Evolutionary conservation across 2,329 filamentous ascomycete genomes (phyloP).

Genomic region (Fusarium hostae): DNA sequence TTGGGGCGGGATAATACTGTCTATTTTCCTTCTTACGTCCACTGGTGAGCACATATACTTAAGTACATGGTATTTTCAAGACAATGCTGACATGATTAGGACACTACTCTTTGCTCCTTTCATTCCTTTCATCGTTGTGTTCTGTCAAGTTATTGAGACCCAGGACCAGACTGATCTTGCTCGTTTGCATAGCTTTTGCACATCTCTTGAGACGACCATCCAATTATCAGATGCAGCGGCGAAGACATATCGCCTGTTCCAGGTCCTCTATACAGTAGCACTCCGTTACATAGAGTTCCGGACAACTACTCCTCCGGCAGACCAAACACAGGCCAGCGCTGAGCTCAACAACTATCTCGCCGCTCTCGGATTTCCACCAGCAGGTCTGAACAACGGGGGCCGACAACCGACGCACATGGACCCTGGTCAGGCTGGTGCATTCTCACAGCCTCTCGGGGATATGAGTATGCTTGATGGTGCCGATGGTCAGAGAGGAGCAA

Average conservation of each 20-base stretch:
- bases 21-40: constrained; percentile 54
- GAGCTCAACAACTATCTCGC: constrained; percentile 52
- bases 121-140: constrained; percentile 64
- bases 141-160: constrained; percentile 62
- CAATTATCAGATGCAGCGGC: constrained; percentile 60
- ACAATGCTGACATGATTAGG: constrained; percentile 45
- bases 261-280: constrained; percentile 68
- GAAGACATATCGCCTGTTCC: constrained; percentile 67
- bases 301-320: constrained; percentile 41
- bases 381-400: constrained; percentile 9
- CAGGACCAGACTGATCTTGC: constrained; percentile 54
- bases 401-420: constrained; percentile 33
- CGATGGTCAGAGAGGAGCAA: constrained; percentile 33
- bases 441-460: constrained; percentile 27
- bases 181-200: constrained; percentile 62
- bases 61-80: too few species aligned
- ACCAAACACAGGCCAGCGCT: constrained; percentile 49
- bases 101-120: constrained; percentile 62
- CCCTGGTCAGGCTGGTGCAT: constrained; percentile 11
- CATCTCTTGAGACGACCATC: constrained; percentile 61
- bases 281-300: constrained; percentile 68
- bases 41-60: constrained; percentile 51
- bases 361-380: constrained; percentile 58
- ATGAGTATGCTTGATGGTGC: constrained; percentile 16
- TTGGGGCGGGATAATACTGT: constrained; percentile 51